phyloP scores from a whole-genome alignment of 1,284 basidiomycete species.

The Fomitopsis schrenkii region DNA sequence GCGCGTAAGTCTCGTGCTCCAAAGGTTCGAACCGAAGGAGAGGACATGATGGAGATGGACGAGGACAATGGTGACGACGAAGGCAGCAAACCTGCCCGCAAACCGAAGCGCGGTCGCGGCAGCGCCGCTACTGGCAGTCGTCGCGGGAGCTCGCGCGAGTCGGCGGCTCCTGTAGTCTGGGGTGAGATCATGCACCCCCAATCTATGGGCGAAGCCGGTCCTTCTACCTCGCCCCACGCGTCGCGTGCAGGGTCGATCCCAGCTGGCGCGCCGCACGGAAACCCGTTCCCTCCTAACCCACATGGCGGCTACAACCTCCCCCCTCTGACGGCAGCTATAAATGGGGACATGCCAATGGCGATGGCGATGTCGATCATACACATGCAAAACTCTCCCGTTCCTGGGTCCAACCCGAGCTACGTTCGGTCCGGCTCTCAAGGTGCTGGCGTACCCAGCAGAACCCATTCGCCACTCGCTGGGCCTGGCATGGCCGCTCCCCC shows the following conservation, averaged over 20 bases:
- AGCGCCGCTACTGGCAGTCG: neutral
- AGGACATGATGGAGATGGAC: slow-evolving; percentile 27
- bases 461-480: slow-evolving; percentile 56
- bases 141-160: slow-evolving; percentile 15
- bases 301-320: slow-evolving; percentile 57
- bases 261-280: slow-evolving; percentile 24
- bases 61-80: slow-evolving; percentile 58
- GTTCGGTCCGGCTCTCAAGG: slow-evolving; percentile 51
- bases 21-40: slow-evolving; percentile 37
- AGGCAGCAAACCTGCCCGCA: slow-evolving; percentile 17
- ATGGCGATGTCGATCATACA: slow-evolving; percentile 24
- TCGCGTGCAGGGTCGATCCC: neutral
- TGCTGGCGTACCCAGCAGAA: slow-evolving; percentile 48
- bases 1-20: slow-evolving; percentile 38
- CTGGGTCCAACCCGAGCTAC: slow-evolving; percentile 42
- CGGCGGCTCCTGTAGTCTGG: slow-evolving; percentile 17
- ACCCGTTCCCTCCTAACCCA: slow-evolving; percentile 27
- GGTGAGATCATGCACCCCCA: slow-evolving; percentile 21
- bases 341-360: slow-evolving; percentile 22
- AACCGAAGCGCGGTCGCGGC: neutral
- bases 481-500: slow-evolving; percentile 31
- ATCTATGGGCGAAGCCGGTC: slow-evolving; percentile 13
- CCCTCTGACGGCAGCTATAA: slow-evolving; percentile 46
- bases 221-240: slow-evolving; percentile 11
- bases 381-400: slow-evolving; percentile 28